Conservation (phyloP, 768 basidiomycete species). For the Russula emetica region DNA sequence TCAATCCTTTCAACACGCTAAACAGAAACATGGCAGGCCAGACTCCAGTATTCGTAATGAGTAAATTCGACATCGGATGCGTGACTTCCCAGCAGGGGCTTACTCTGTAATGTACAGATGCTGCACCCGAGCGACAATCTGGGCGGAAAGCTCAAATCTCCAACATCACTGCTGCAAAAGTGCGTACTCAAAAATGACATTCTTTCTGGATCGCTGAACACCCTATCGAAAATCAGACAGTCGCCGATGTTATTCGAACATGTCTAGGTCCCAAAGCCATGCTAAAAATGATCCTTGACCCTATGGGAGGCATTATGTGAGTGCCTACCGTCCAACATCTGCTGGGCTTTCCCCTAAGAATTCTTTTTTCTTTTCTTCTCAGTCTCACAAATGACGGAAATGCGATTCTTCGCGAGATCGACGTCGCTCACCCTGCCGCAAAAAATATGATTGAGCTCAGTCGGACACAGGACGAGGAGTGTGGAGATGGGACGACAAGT, state of each 20-base stretch:
- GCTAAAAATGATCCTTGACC: slow-evolving; percentile 99
- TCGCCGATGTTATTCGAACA: slow-evolving; percentile 96
- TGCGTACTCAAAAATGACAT: slow-evolving; percentile 35
- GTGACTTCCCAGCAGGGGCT: slow-evolving; percentile 1
- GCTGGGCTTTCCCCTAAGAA: not conserved
- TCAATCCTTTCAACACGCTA: not conserved
- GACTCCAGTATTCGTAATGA: slow-evolving; percentile 83
- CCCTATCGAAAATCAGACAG: slow-evolving; percentile 53
- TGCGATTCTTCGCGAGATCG: slow-evolving; percentile 96
- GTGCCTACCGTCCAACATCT: slow-evolving; percentile 31
- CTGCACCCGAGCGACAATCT: slow-evolving; percentile 89
- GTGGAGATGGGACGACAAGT: slow-evolving; percentile 96
- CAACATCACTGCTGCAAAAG: slow-evolving; percentile 97
- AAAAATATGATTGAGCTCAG: slow-evolving; percentile 99
- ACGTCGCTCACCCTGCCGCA: slow-evolving; percentile 97
- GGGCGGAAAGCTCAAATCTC: slow-evolving; percentile 95
- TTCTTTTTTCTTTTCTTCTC: not conserved
- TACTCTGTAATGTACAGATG: slow-evolving; percentile 48
- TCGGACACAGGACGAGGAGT: slow-evolving; percentile 97
- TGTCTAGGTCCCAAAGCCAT: slow-evolving; percentile 97
- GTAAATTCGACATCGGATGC: slow-evolving; percentile 35
- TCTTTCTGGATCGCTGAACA: slow-evolving; percentile 11
- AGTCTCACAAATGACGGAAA: slow-evolving; percentile 99
- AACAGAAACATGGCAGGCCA: slow-evolving; percentile 43
- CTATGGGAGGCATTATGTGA: slow-evolving; percentile 97